A percentile compares a stretch with the other conserved stretches of the same genome.
phyloP scores from a whole-genome alignment of 108 stramenopile genomes.

The Skeletonema marinoi region DNA sequence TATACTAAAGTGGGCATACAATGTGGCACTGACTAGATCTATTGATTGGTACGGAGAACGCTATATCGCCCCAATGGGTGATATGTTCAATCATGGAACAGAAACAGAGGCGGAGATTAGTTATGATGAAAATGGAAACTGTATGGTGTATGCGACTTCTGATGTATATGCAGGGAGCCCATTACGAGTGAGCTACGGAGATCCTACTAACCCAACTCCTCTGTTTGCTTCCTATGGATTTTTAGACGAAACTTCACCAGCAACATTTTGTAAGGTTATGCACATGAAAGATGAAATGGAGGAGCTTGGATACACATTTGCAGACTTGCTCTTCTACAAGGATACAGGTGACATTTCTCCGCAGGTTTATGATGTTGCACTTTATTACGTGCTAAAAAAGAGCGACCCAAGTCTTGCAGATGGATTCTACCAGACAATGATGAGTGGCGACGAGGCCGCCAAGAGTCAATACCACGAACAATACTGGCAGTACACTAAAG shows the following conservation, averaged over 20 bases:
- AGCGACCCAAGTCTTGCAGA: constrained; percentile 27
- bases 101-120: constrained; percentile 53
- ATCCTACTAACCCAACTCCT: constrained; percentile 60
- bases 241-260: constrained; percentile 61
- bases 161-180: constrained; percentile 64
- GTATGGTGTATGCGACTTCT: constrained; percentile 41
- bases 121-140: constrained; percentile 62
- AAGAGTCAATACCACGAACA: constrained; percentile 59
- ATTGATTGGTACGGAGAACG: constrained; percentile 45
- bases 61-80: constrained; percentile 54
- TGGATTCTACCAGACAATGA: constrained; percentile 52
- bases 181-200: constrained; percentile 47
- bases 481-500: constrained; percentile 57
- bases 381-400: constrained; percentile 46
- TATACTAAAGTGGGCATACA: constrained; percentile 66
- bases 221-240: constrained; percentile 66
- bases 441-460: constrained; percentile 54
- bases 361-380: constrained; percentile 62
- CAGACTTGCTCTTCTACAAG: constrained; percentile 63
- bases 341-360: constrained; percentile 64
- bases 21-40: constrained; percentile 60
- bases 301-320: constrained; percentile 59
- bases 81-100: constrained; percentile 72
- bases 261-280: constrained; percentile 75
- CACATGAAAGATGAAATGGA: constrained; percentile 54